Evolutionary conservation across 148 eudicot species (phyloP).

Genomic region (Persicaria tinctoria): DNA sequence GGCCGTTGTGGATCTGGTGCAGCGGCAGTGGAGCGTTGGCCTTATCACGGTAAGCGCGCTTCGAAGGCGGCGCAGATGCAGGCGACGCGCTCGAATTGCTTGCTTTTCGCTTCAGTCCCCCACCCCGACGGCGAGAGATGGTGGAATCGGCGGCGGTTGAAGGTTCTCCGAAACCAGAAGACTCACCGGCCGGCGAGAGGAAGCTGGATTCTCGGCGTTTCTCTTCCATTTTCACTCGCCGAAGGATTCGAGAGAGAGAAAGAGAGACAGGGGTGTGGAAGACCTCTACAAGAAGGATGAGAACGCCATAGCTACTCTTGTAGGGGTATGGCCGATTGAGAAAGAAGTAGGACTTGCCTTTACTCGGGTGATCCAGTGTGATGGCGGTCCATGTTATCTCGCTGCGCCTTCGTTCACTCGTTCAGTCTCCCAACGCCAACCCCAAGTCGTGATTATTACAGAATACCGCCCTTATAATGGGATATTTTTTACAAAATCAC

Average conservation of each 20-base stretch:
- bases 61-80: slow-evolving; percentile 42
- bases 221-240: slow-evolving; percentile 43
- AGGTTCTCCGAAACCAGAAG: slow-evolving; percentile 21
- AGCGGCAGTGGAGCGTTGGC: slow-evolving; percentile 33
- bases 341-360: slow-evolving; percentile 2
- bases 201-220: slow-evolving; percentile 48
- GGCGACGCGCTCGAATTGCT: slow-evolving; percentile 20
- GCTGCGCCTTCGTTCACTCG: neutral
- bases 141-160: slow-evolving; percentile 25
- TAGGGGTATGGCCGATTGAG: slow-evolving; percentile 1
- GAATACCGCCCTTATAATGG: neutral
- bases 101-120: slow-evolving; percentile 62
- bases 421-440: too few species aligned
- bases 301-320: slow-evolving; percentile 1
- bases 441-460: neutral
- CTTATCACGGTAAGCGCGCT: slow-evolving; percentile 73
- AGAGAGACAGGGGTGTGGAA: neutral
- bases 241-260: neutral
- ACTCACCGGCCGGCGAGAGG: slow-evolving; percentile 21
- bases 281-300: neutral
- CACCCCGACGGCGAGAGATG: slow-evolving; percentile 58
- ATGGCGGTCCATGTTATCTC: neutral
- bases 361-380: slow-evolving; percentile 2
- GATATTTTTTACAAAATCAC: neutral
- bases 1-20: slow-evolving; percentile 75